A percentile compares a stretch with the other conserved stretches of the same genome.
Evolutionary conservation across 2,329 filamentous ascomycete genomes (phyloP).

Genomic region (Lizonia empirigonia): DNA sequence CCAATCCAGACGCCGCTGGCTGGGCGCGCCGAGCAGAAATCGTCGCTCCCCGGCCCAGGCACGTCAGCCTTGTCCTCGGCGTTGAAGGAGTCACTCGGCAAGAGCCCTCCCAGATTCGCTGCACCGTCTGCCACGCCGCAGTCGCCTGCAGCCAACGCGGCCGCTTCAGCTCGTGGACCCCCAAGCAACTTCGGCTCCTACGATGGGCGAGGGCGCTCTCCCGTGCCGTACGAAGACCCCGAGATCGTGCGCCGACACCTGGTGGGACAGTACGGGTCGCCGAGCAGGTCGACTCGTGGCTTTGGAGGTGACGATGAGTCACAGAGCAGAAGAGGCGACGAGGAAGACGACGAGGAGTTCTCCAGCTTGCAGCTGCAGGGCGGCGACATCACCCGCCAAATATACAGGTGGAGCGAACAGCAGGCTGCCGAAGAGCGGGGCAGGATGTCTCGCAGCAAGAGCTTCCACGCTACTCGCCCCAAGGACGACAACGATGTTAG

Average conservation of each 20-base stretch:
- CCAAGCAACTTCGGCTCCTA: slow-evolving; percentile 86
- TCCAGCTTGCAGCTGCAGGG: slow-evolving; percentile 92
- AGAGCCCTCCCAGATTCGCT: slow-evolving; percentile 71
- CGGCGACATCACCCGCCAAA: slow-evolving; percentile 90
- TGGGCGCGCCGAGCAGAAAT: slow-evolving; percentile 60
- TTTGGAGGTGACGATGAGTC: slow-evolving; percentile 34
- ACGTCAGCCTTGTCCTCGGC: slow-evolving; percentile 88
- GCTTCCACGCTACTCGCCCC: slow-evolving; percentile 78
- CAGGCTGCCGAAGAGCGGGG: slow-evolving; percentile 69
- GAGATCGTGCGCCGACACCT: slow-evolving; percentile 90
- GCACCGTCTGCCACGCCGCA: slow-evolving; percentile 59
- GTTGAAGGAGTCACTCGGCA: slow-evolving; percentile 75
- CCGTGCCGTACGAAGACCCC: slow-evolving; percentile 78
- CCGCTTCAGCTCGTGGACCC: slow-evolving; percentile 58
- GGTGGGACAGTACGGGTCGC: slow-evolving; percentile 59
- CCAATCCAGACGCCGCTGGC: slow-evolving; percentile 65
- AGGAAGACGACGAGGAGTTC: slow-evolving; percentile 71
- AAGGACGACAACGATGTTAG: slow-evolving; percentile 80
- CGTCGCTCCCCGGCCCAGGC: slow-evolving; percentile 74
- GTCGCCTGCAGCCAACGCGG: slow-evolving; percentile 57
- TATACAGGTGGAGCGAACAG: slow-evolving; percentile 96
- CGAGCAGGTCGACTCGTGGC: slow-evolving; percentile 41
- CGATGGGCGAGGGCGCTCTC: slow-evolving; percentile 65
- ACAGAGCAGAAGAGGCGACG: slow-evolving; percentile 52
- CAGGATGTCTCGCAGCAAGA: slow-evolving; percentile 79